Conservation (phyloP, 805 yeast genomes). For the Phaffomyces thermotolerans region DNA sequence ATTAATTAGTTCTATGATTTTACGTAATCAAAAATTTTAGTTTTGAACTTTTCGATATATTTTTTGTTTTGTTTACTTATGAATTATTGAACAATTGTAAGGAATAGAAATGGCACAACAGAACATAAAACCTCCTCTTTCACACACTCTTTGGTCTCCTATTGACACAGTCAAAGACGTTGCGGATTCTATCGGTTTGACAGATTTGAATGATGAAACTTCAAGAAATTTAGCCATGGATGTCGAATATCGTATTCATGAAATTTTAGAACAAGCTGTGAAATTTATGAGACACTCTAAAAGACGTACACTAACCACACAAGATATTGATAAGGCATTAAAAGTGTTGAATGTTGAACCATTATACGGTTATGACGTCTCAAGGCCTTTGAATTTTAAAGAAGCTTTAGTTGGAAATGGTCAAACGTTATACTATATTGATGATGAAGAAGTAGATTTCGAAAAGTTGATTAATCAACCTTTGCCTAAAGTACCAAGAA, state of each 20-base stretch:
- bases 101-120: conserved; percentile 4
- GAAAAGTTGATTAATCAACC: conserved; percentile 92
- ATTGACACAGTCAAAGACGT: conserved; percentile 94
- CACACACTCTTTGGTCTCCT: conserved; percentile 96
- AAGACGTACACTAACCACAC: conserved; percentile 70
- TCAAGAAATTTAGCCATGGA: conserved; percentile 96
- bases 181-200: conserved; percentile 83
- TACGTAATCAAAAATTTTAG: neutral
- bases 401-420: conserved; percentile 90
- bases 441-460: conserved; percentile 89
- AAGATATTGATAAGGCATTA: conserved; percentile 76
- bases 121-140: conserved; percentile 44
- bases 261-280: conserved; percentile 89
- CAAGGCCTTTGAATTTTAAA: conserved; percentile 64
- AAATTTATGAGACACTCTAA: conserved; percentile 95
- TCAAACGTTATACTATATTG: conserved; percentile 86
- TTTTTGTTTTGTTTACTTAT: neutral
- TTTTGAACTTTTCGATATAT: neutral
- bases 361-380: conserved; percentile 74
- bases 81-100: neutral
- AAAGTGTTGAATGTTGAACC: conserved; percentile 89
- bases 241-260: conserved; percentile 95
- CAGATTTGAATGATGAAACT: conserved; percentile 78
- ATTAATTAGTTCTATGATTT: neutral
- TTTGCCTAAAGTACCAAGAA: conserved; percentile 89